These are phyloP conservation scores for Citrullus colocynthis DNA, from an alignment of 306 rosid species.

Conservation along the genomic window DNA sequence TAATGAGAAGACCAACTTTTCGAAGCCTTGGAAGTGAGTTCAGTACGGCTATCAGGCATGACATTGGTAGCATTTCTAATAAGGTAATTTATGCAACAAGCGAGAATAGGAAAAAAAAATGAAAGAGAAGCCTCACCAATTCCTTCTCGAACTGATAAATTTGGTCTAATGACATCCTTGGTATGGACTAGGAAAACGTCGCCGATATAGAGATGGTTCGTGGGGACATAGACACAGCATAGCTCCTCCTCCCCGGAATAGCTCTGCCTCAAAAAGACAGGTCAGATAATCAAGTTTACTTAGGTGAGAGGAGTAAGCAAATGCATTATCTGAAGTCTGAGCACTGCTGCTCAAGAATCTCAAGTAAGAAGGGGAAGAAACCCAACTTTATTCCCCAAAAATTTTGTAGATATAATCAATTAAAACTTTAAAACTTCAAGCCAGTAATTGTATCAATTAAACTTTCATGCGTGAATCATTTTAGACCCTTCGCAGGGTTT, in stretches of 20 bases:
- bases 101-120: neutral
- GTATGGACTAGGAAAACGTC: slow-evolving; percentile 66
- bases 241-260: slow-evolving; percentile 81
- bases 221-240: slow-evolving; percentile 80
- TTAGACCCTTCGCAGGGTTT: neutral
- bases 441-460: neutral
- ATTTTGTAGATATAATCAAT: neutral
- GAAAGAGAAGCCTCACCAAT: slow-evolving; percentile 42
- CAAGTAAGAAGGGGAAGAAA: neutral
- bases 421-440: neutral
- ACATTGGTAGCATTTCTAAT: neutral
- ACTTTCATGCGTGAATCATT: neutral
- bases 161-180: slow-evolving; percentile 72
- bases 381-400: no score
- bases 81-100: neutral
- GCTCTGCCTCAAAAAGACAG: slow-evolving; percentile 24
- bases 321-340: neutral
- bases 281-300: neutral
- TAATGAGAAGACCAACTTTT: neutral
- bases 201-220: slow-evolving; percentile 81
- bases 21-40: neutral
- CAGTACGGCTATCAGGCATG: neutral
- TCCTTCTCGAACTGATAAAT: slow-evolving; percentile 85
- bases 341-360: neutral
- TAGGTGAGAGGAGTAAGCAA: neutral